Conservation (phyloP, 176 grass and related monocot species). For the Coix lacrymajobi region DNA sequence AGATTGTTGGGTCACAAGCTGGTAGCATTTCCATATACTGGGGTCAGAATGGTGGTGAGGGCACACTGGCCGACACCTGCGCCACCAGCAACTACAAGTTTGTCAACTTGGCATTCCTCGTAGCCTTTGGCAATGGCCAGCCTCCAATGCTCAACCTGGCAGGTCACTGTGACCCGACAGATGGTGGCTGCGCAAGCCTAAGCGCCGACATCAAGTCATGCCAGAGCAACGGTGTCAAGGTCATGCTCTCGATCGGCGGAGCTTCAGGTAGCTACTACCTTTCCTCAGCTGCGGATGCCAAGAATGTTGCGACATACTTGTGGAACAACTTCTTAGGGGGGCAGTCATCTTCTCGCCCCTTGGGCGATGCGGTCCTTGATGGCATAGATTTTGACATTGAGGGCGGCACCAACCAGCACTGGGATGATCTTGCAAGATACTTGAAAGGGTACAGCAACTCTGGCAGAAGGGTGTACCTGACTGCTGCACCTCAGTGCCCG, state of each 20-base stretch:
- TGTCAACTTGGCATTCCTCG: slow-evolving; percentile 46
- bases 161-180: slow-evolving; percentile 47
- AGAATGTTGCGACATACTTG: slow-evolving; percentile 19
- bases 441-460: slow-evolving; percentile 39
- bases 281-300: slow-evolving; percentile 23
- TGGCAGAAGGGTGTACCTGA: slow-evolving; percentile 38
- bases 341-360: slow-evolving; percentile 28
- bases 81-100: slow-evolving; percentile 29
- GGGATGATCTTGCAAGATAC: slow-evolving; percentile 60
- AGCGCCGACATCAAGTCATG: slow-evolving; percentile 36
- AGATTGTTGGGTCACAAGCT: neutral
- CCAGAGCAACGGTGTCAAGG: slow-evolving; percentile 49
- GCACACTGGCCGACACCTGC: slow-evolving; percentile 22
- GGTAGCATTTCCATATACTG: slow-evolving; percentile 35
- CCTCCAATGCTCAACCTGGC: slow-evolving; percentile 42
- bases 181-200: slow-evolving; percentile 21
- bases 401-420: slow-evolving; percentile 46
- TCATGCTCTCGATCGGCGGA: slow-evolving; percentile 53
- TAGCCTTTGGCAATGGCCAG: slow-evolving; percentile 51
- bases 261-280: slow-evolving; percentile 34
- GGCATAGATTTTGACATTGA: slow-evolving; percentile 61
- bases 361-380: slow-evolving; percentile 30
- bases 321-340: slow-evolving; percentile 49
- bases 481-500: slow-evolving; percentile 41
- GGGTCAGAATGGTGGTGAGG: slow-evolving; percentile 42